Conservation (phyloP, 345 rosid species). For the Moringa oleifera region DNA sequence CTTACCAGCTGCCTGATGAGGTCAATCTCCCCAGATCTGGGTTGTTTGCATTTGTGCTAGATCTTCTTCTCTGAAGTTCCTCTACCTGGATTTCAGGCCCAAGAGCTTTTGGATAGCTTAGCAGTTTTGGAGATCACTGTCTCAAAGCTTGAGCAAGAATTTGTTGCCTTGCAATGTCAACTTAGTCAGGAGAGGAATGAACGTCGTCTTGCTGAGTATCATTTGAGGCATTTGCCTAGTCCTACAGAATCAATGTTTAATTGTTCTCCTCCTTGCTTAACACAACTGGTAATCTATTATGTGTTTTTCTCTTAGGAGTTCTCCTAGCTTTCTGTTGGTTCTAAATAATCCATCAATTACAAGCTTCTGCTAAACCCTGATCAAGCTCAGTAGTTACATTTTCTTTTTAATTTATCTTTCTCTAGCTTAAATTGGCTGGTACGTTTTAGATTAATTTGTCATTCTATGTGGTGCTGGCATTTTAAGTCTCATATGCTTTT, state of each 20-base stretch:
- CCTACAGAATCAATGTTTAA: constrained; percentile 25
- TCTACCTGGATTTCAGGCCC: constrained; percentile 40
- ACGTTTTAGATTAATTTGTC: not conserved
- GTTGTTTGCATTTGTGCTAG: constrained; percentile 6
- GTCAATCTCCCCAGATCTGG: constrained; percentile 28
- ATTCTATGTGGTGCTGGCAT: not conserved
- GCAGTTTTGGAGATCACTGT: constrained; percentile 63
- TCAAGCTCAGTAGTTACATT: not conserved
- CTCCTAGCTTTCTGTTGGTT: not conserved
- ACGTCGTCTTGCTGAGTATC: constrained; percentile 62
- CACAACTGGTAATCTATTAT: constrained; percentile 21
- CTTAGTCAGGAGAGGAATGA: constrained; percentile 82
- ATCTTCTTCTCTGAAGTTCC: constrained; percentile 11
- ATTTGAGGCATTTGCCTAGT: constrained; percentile 36
- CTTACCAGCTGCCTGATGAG: constrained; percentile 63
- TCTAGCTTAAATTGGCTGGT: not conserved
- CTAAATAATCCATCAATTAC: not conserved
- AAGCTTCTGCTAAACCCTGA: not conserved
- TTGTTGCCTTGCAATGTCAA: constrained; percentile 52
- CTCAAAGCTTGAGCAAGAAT: constrained; percentile 79
- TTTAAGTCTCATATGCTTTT: not conserved
- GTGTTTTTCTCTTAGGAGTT: not conserved
- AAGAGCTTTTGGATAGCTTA: constrained; percentile 68
- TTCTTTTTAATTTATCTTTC: not conserved
- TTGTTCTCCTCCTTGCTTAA: constrained; percentile 19